Base-by-base conservation (phyloP, 208 protist species). In the Acanthamoeba healyi region DNA sequence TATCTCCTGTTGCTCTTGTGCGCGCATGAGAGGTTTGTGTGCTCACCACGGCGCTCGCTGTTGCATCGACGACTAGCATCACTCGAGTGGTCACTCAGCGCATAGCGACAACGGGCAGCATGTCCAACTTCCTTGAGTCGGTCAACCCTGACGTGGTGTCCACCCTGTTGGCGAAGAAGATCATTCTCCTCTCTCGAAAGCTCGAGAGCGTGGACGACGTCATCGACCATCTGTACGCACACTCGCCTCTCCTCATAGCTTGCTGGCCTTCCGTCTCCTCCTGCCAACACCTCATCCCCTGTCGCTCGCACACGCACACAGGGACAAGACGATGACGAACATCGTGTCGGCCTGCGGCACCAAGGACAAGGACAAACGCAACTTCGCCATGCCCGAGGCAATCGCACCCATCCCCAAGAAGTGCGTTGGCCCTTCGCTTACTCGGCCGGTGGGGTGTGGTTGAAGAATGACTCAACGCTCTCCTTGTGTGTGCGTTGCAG, bases 271-370 rank as follows among this genome's bases (percentile, higher is more conserved):
- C 3, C 7, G 12, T 67, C 6, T 67, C 7, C 29, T 81, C 3
- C 4, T 46, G 3, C 2, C 19, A 4, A 7, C 29, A 17, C 29
- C 6, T 26, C 26, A 17, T 36, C 32, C 63, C 19, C 34, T 36
- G 12, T 49, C 17, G 17, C 4, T 51, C 46, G 17, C 46, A 19
- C 29, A 6, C n/a, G 38, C 22, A 2, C 74, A 17, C 38, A 87
- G 79, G 46, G 79, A 87, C 49, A 87, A 87, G 32, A 87, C 79
- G 29, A n/a, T 87, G 26, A 61, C 32, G 9, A 87, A 87, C 44
- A 36, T 87, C 15, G 42, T 61, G 29, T 34, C 42, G 36, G 79
- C 46, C 12, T 87, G 79, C 22, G 79, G 79, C 36, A 34, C 42
- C 58, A 87, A 87, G 49, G 79, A 87, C 44, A 79, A 46, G 70